Evolutionary conservation across 768 basidiomycete species (phyloP), one percentile per base, ranked within the genome.

Genomic region (Macrolepiota dolichaula): DNA sequence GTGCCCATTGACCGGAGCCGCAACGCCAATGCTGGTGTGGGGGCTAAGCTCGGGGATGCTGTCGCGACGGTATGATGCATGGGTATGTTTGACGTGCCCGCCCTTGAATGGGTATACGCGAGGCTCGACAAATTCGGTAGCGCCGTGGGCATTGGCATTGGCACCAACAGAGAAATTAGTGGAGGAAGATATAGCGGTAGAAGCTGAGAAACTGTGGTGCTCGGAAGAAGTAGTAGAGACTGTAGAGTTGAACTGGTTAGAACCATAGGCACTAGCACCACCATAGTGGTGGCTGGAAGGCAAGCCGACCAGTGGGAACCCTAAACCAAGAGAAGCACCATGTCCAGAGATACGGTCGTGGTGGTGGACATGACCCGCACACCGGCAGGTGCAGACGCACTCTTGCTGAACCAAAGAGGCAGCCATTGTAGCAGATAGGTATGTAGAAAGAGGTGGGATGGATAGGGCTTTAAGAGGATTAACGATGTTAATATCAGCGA

Each of bases 71-170:
- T 51, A 59, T n/a, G 57, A 59, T 17, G 57, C 57, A n/a, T 59
- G 57, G 29, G 57, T 59, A 42, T 59, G 50, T 44, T 44, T 59
- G 57, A 52, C 57, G 15, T 59, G 57, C 37, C 57, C 57, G 13
- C 57, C 57, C 29, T 51, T 59, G 50, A 51, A 59, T 38, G 57
- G 51, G 37, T 52, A 59, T 19, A 51, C 57, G 24, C 50, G 37
- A 40, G 57, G 57, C 27, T 59, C 51, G 37, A 51, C 57, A 27
- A 51, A 19, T 12, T 40, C 57, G 49, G 22, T 10, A 10, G 32
- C 38, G 10, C 37, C 38, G 24, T 51, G 15, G n/a, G 36, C 25
- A 22, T 32, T 29, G 37, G 17, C n/a, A 37, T 10, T 38, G 47
- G 36, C 47, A 19, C 50, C 19, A 22, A 51, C 22, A 37, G 46